Evolutionary conservation across 1,284 basidiomycete species (phyloP).

Genomic region (Kalmanozyma brasiliensis): DNA sequence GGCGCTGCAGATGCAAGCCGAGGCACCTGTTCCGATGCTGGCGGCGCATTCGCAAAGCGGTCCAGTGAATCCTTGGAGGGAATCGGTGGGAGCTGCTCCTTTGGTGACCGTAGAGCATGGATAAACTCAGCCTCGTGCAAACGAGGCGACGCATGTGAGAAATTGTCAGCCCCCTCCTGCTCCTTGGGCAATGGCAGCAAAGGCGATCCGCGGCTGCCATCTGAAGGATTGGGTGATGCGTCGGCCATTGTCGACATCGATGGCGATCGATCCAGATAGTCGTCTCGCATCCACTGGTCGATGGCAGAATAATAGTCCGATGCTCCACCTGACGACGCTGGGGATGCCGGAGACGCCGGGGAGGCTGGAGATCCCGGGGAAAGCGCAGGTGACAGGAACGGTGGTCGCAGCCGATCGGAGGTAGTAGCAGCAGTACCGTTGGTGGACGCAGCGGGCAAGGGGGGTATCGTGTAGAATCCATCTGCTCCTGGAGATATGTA

Average conservation of each 20-base stretch:
- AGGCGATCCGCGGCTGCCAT: slow-evolving; percentile 26
- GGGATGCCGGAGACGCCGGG: background rate
- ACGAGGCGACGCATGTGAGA: slow-evolving; percentile 2
- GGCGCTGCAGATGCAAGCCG: slow-evolving; percentile 10
- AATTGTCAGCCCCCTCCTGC: slow-evolving; percentile 3
- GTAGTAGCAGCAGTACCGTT: background rate
- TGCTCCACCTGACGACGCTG: slow-evolving; percentile 17
- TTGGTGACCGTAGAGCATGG: no score
- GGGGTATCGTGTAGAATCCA: slow-evolving; percentile 50
- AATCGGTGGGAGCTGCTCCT: background rate
- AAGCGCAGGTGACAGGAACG: slow-evolving; percentile 15
- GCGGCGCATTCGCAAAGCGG: background rate
- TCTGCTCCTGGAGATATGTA: slow-evolving; percentile 53
- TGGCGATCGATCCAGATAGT: slow-evolving; percentile 21
- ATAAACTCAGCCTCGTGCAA: background rate
- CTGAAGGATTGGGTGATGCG: slow-evolving; percentile 15
- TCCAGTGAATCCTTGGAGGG: background rate
- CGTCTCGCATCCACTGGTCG: slow-evolving; percentile 35
- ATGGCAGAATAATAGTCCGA: slow-evolving; percentile 29
- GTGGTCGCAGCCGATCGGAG: slow-evolving; percentile 22
- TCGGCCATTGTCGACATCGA: slow-evolving; percentile 21
- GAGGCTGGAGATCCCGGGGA: background rate
- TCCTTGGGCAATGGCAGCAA: slow-evolving; percentile 31
- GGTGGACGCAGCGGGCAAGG: background rate
- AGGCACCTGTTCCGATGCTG: background rate